Conservation (phyloP, 1,139 yeast species). For the Hyphopichia fennica region DNA sequence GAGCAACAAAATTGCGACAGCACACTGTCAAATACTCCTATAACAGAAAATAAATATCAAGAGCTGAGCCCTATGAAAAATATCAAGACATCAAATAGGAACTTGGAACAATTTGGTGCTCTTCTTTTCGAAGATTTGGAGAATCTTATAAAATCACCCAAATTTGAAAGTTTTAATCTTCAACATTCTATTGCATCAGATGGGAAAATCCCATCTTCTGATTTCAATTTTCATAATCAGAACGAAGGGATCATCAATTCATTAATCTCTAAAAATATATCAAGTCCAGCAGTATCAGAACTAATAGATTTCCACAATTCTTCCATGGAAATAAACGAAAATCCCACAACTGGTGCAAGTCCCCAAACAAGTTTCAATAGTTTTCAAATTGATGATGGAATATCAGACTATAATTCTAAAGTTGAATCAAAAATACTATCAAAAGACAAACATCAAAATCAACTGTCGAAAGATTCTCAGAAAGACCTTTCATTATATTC, state of each 20-base stretch:
- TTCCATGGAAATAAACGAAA: neutral
- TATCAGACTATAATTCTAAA: conserved; percentile 13
- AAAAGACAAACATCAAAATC: neutral
- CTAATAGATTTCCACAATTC: neutral
- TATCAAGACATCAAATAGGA: conserved; percentile 9
- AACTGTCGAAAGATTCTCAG: neutral
- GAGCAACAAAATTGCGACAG: too few species aligned
- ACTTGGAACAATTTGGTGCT: conserved; percentile 14
- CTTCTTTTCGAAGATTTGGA: conserved; percentile 16
- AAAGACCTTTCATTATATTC: conserved; percentile 4
- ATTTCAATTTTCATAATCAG: neutral
- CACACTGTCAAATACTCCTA: neutral
- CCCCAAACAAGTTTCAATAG: too few species aligned
- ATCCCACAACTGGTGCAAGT: too few species aligned
- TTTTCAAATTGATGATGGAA: conserved; percentile 14
- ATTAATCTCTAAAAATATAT: neutral
- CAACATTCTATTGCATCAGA: neutral
- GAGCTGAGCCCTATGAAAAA: neutral
- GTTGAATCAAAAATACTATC: conserved; percentile 7
- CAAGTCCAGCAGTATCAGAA: neutral
- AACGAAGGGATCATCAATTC: neutral
- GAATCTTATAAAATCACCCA: conserved; percentile 4
- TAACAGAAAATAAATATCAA: neutral
- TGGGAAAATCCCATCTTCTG: neutral
- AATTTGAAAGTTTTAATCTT: conserved; percentile 1